Conservation (phyloP, 2,329 filamentous ascomycete species). For the Xylariaceae sp. region DNA sequence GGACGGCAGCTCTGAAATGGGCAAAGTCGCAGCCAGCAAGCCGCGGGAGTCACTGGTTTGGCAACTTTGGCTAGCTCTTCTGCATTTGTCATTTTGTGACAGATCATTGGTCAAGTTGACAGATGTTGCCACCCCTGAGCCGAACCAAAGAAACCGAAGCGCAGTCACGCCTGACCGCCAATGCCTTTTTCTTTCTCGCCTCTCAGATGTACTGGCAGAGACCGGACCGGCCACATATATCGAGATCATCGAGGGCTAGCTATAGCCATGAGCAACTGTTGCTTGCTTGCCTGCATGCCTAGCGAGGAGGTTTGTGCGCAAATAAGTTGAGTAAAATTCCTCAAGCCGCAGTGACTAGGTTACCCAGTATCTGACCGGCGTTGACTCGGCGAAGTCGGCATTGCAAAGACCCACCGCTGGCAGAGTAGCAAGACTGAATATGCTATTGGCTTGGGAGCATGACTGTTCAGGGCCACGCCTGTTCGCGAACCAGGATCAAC, state of each 20-base stretch:
- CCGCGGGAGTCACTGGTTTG: background rate
- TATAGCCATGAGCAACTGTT: background rate
- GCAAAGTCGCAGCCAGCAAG: too few relatives aligned
- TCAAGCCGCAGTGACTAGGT: background rate
- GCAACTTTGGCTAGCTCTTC: background rate
- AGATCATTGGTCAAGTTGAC: conserved; percentile 7
- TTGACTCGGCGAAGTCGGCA: conserved; percentile 3
- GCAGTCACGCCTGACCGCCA: background rate
- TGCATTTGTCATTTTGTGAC: conserved; percentile 2
- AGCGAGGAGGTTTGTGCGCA: background rate
- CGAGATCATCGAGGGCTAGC: too few relatives aligned
- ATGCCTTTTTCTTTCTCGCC: too few relatives aligned
- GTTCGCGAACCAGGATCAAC: conserved; percentile 1
- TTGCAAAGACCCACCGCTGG: background rate
- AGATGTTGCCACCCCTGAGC: background rate
- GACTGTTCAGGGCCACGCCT: background rate
- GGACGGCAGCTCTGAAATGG: too few relatives aligned
- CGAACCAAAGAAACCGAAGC: conserved; percentile 9
- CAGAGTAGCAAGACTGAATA: background rate
- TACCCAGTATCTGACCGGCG: background rate
- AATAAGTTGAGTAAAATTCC: background rate
- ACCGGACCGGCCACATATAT: too few relatives aligned
- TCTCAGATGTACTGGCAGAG: too few relatives aligned
- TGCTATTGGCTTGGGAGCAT: background rate
- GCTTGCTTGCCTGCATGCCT: background rate